These are phyloP conservation scores for Aureobasidium sp. DNA, from an alignment of 2,329 filamentous ascomycete species.

Conservation along the genomic window DNA sequence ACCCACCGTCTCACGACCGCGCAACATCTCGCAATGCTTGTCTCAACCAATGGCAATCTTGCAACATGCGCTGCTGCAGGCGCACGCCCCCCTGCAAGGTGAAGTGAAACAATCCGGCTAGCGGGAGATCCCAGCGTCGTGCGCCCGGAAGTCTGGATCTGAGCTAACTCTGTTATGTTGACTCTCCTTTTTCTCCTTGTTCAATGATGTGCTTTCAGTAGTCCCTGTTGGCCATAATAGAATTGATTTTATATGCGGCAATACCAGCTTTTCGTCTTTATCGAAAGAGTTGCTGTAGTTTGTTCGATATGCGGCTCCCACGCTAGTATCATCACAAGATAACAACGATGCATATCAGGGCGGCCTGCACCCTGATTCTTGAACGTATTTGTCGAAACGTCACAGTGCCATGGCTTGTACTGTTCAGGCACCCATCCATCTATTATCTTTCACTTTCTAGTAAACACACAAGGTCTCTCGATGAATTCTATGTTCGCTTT, in stretches of 20 bases:
- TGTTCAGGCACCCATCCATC: neutral
- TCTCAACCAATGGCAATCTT: slow-evolving; percentile 12
- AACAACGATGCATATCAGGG: slow-evolving; percentile 1
- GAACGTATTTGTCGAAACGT: slow-evolving; percentile 2
- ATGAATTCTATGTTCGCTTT: neutral
- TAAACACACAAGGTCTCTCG: neutral
- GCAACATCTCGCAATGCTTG: neutral
- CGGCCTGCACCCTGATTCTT: neutral
- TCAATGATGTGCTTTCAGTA: neutral
- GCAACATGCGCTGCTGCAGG: slow-evolving; percentile 15
- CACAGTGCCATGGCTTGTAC: neutral
- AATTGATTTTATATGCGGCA: neutral
- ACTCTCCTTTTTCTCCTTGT: slow-evolving; percentile 12
- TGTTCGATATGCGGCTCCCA: neutral
- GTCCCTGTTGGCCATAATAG: neutral
- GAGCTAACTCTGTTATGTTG: slow-evolving; percentile 9
- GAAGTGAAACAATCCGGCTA: slow-evolving; percentile 16
- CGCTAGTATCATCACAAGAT: neutral
- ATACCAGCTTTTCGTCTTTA: neutral
- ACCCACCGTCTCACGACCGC: slow-evolving; percentile 7
- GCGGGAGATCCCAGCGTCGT: slow-evolving; percentile 11
- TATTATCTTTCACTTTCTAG: neutral
- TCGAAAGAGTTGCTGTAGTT: neutral
- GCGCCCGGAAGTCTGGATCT: slow-evolving; percentile 13
- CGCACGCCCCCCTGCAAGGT: slow-evolving; percentile 11